phyloP scores from a whole-genome alignment of 441 rosid genomes.

The Populus hybrid region DNA sequence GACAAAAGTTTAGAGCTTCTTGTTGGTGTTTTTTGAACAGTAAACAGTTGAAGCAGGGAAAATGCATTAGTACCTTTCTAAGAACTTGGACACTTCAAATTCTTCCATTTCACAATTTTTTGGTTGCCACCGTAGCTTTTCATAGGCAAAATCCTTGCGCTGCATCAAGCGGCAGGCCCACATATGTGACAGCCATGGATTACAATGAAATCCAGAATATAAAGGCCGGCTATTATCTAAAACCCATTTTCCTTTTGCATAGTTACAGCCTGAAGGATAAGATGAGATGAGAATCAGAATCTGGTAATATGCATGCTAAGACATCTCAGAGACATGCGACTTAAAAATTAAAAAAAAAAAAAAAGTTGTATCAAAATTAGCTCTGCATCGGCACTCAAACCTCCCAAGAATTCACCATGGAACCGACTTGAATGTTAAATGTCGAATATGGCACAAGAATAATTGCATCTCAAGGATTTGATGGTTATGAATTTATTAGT shows the following conservation, averaged over 20 bases:
- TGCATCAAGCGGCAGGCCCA: slow-evolving; percentile 94
- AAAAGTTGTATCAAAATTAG: neutral
- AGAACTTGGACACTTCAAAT: slow-evolving; percentile 70
- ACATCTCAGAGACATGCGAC: neutral
- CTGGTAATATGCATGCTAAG: neutral
- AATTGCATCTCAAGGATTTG: neutral
- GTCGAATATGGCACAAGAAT: neutral
- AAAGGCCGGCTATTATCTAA: slow-evolving; percentile 62
- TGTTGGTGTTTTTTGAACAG: neutral
- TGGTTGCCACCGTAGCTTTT: slow-evolving; percentile 82
- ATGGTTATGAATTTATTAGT: neutral
- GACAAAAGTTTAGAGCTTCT: neutral
- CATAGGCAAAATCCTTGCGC: slow-evolving; percentile 79
- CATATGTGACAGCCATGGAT: slow-evolving; percentile 86
- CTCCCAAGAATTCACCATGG: neutral
- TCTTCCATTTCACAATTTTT: slow-evolving; percentile 77
- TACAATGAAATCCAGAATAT: slow-evolving; percentile 81
- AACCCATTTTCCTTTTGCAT: slow-evolving; percentile 91
- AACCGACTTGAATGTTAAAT: neutral
- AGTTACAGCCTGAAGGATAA: slow-evolving; percentile 56
- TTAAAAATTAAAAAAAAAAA: neutral
- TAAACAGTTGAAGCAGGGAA: neutral
- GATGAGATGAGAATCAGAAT: neutral
- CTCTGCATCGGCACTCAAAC: neutral
- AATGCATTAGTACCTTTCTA: slow-evolving; percentile 51